Conservation (phyloP, 768 basidiomycete species). For the Tephrocybe sp. region DNA sequence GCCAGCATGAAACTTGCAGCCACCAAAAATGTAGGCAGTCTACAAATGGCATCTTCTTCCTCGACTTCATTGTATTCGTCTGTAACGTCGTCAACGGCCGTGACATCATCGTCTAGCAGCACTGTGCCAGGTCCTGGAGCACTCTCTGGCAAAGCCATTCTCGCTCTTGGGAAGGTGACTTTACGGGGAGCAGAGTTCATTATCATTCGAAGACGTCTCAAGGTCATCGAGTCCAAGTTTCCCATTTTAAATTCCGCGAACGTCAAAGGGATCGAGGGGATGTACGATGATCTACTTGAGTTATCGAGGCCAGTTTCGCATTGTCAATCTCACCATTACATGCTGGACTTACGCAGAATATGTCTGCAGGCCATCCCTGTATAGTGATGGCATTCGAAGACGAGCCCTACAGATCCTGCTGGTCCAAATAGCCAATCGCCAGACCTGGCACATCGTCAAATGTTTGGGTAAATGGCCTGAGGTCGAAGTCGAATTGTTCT, state of each 20-base stretch:
- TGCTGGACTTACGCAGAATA: no score
- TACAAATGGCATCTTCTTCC: no score
- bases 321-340: no score
- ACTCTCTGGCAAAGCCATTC: conserved; percentile 25
- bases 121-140: conserved; percentile 23
- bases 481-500: conserved; percentile 10
- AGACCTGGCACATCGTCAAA: conserved; percentile 6
- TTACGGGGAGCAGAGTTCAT: conserved; percentile 25
- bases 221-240: conserved; percentile 12
- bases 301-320: conserved; percentile 24
- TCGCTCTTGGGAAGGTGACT: conserved; percentile 25
- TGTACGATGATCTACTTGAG: conserved; percentile 29
- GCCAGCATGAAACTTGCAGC: no score
- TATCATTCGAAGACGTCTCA: conserved; percentile 21
- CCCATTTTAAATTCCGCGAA: conserved; percentile 4
- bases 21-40: no score
- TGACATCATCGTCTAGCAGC: no score
- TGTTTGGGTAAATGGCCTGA: conserved; percentile 9
- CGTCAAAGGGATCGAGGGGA: conserved; percentile 14
- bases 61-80: no score
- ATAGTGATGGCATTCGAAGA: conserved; percentile 2
- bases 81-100: no score
- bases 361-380: conserved; percentile 2
- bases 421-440: conserved; percentile 10
- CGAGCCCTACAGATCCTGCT: conserved; percentile 9